Evolutionary conservation across 1,284 basidiomycete species (phyloP), one percentile per base, ranked within the genome.

Genomic region (Xerocomus minutiporus): DNA sequence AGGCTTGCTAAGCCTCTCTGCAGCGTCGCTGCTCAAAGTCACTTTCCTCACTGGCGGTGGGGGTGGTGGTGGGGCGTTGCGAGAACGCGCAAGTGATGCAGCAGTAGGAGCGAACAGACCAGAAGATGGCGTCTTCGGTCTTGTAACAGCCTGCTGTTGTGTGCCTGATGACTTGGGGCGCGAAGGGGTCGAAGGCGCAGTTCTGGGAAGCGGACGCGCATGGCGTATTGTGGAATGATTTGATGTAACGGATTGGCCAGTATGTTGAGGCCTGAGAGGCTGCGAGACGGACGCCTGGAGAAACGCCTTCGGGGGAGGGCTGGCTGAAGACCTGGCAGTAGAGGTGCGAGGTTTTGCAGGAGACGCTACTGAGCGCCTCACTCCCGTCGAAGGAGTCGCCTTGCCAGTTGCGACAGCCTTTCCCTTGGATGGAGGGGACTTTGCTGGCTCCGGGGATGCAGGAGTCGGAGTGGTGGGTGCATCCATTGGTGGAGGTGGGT

Each of bases 41-140:
- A 70, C 62, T 68, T 83, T 86, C 72, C 77, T 82, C 26, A 69
- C 66, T 2, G 82, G 77, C 0, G 73, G 71, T 0, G 81, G 74
- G 7, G 73, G 65, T 0, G 66, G 70, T 7, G 74, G 72, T n/a
- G 73, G 71, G 2, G 77, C 73, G 61, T 76, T 80, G 44, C 83
- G 79, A 40, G 83, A 75, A 42, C 75, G 77, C 0, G 88, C 87
- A 9, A 89, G 77, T 8, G 88, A 88, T 4, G 88, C 85, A 2
- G 86, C 87, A 0, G 87, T 90, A 1, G 88, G 87, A 12, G 88
- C 86, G 61, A 84, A 88, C 12, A 90, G 66, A 12, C 84, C 82
- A 5, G 75, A 70, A 17, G 78, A 78, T 4, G 79, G 79, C 0
- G 80, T 81, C 63, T 81, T 83, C n/a, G 81, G 71, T 53, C 76